These are phyloP conservation scores for Wickerhamomyces queroliae DNA, from an alignment of 805 yeast genomes.

Conservation along the genomic window DNA sequence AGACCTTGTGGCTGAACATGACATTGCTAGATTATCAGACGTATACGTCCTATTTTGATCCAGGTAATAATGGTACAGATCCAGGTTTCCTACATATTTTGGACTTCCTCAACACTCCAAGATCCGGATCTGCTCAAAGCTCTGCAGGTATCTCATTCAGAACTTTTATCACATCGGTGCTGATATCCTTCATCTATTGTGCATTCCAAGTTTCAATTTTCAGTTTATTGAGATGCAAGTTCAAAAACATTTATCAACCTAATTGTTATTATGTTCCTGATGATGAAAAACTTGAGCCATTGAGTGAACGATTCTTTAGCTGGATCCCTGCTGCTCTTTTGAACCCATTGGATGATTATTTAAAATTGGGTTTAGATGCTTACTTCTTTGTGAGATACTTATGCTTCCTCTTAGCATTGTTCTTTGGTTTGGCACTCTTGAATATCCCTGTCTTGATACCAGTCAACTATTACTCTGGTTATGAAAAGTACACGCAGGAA, in stretches of 20 bases:
- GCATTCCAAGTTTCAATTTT: conserved; percentile 42
- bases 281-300: conserved; percentile 30
- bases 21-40: conserved; percentile 1
- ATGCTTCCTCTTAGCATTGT: conserved; percentile 42
- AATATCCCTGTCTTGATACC: conserved; percentile 61
- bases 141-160: conserved; percentile 54
- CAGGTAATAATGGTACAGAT: background rate
- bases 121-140: conserved; percentile 53
- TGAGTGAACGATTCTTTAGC: conserved; percentile 38
- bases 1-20: background rate
- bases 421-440: conserved; percentile 44
- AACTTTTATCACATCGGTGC: conserved; percentile 49
- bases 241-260: conserved; percentile 49
- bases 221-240: conserved; percentile 28
- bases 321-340: conserved; percentile 48
- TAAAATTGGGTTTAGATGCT: conserved; percentile 62
- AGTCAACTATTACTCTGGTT: conserved; percentile 39
- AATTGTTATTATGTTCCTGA: conserved; percentile 36
- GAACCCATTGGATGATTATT: conserved; percentile 36
- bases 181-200: conserved; percentile 49
- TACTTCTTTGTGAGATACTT: conserved; percentile 67
- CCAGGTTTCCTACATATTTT: conserved; percentile 17
- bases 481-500: conserved; percentile 13
- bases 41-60: background rate
- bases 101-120: conserved; percentile 43